phyloP scores from a whole-genome alignment of 208 protist genomes.

The Leishmania mexicana region DNA sequence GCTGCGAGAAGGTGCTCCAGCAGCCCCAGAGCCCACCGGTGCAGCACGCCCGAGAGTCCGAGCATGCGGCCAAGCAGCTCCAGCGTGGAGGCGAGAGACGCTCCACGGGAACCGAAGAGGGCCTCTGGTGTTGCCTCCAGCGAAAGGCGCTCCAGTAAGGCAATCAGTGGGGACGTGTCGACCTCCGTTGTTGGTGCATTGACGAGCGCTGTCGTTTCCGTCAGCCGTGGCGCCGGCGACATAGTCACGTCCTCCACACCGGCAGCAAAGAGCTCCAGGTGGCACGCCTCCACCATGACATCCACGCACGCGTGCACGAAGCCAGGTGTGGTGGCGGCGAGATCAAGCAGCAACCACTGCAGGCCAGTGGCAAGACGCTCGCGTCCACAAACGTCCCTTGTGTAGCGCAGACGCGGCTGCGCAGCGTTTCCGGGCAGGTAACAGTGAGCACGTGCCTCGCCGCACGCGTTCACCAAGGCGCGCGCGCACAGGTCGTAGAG shows the following conservation, averaged over 20 bases:
- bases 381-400: neutral
- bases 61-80: constrained; percentile 33
- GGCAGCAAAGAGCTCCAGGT: constrained; percentile 13
- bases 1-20: constrained; percentile 17
- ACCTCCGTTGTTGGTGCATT: neutral
- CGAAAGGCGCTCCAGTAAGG: constrained; percentile 47
- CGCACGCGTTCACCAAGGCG: constrained; percentile 19
- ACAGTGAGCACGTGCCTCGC: neutral
- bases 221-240: neutral
- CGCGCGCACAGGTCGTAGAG: constrained; percentile 18
- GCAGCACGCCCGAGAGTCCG: constrained; percentile 45
- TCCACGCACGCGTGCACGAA: constrained; percentile 24
- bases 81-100: constrained; percentile 40
- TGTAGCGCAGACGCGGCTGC: constrained; percentile 12
- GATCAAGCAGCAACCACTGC: constrained; percentile 7
- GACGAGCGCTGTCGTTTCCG: neutral
- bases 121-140: constrained; percentile 40
- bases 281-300: constrained; percentile 14
- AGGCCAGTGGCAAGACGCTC: constrained; percentile 8
- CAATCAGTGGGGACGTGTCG: constrained; percentile 24
- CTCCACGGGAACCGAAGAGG: constrained; percentile 45
- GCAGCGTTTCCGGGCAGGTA: constrained; percentile 10
- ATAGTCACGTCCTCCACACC: constrained; percentile 10
- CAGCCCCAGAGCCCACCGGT: constrained; percentile 27
- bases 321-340: neutral